Percentiles rank a stretch among this genome's conserved stretches.
Evolutionary conservation across 2,329 filamentous ascomycete genomes (phyloP).

Genomic region (Penicillium sp.): DNA sequence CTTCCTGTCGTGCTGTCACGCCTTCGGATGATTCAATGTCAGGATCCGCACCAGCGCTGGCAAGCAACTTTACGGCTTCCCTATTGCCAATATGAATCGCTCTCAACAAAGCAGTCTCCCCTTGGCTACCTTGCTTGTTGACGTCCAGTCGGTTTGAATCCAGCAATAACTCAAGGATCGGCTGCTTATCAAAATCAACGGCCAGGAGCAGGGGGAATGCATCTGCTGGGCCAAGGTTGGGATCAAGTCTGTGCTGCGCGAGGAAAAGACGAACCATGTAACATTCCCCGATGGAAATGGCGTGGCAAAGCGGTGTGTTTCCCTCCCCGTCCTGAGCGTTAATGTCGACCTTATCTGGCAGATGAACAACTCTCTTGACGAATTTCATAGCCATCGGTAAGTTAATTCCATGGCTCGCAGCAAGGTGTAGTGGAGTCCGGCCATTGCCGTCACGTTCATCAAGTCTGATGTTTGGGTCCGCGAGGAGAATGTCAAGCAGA

Average conservation of each 20-base stretch:
- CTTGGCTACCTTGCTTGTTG: neutral
- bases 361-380: neutral
- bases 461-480: neutral
- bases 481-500: neutral
- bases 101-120: neutral
- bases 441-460: neutral
- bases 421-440: neutral
- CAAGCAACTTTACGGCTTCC: neutral
- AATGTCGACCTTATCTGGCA: neutral
- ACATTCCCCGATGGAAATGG: too few species aligned
- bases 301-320: neutral
- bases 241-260: neutral
- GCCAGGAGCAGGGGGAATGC: neutral
- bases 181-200: neutral
- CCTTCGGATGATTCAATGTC: neutral
- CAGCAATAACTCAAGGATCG: neutral
- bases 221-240: neutral
- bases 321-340: neutral
- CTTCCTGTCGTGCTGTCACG: neutral
- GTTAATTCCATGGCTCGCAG: neutral
- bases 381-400: neutral
- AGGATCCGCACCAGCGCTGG: neutral
- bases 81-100: neutral
- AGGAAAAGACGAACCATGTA: neutral
- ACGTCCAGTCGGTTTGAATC: neutral